phyloP scores from a whole-genome alignment of 768 basidiomycete species.

The Arthromyces matolae region DNA sequence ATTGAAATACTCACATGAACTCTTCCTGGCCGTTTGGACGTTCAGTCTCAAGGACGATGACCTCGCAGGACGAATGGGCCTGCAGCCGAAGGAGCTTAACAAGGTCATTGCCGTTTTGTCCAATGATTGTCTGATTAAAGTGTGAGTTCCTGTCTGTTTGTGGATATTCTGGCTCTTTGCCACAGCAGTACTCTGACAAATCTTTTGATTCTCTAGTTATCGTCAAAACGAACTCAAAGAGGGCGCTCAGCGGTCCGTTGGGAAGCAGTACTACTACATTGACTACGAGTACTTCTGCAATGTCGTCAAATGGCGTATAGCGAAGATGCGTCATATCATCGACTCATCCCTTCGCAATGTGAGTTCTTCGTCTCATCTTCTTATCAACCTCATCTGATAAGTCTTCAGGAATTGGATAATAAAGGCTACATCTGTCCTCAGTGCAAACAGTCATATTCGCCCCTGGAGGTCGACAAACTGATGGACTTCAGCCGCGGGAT shows the following conservation, averaged over 20 bases:
- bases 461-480: constrained; percentile 81
- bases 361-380: constrained; percentile 20
- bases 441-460: constrained; percentile 79
- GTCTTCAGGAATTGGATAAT: constrained; percentile 84
- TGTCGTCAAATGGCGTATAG: constrained; percentile 96
- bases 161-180: no score
- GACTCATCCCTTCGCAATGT: constrained; percentile 90
- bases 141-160: constrained; percentile 45
- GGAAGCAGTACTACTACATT: constrained; percentile 93
- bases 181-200: background rate
- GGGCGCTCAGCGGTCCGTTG: constrained; percentile 81
- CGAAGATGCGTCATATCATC: constrained; percentile 86
- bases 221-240: constrained; percentile 91
- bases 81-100: constrained; percentile 86
- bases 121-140: constrained; percentile 72
- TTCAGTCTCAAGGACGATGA: constrained; percentile 90
- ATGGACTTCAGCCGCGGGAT: constrained; percentile 65
- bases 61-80: constrained; percentile 83
- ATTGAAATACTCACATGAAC: constrained; percentile 19
- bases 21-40: constrained; percentile 20
- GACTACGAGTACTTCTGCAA: constrained; percentile 95
- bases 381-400: background rate
- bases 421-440: constrained; percentile 96
- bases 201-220: constrained; percentile 46
- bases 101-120: constrained; percentile 82